Evolutionary conservation across 768 basidiomycete genomes (phyloP).

Genomic region (Podaxis pistillaris): DNA sequence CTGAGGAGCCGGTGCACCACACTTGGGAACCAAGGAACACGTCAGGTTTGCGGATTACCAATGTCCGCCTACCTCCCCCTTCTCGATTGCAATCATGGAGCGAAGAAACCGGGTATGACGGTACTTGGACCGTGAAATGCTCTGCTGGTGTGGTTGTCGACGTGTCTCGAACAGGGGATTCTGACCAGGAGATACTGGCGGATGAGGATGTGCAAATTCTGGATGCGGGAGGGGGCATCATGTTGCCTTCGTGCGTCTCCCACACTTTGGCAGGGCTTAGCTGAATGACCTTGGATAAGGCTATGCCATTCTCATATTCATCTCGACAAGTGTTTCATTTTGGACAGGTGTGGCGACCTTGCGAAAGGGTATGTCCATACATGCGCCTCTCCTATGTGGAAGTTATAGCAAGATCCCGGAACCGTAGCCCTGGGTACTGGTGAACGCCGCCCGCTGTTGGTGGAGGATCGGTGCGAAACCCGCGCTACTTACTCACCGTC

Average conservation of each 20-base stretch:
- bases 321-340: slow-evolving; percentile 68
- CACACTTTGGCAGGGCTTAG: not conserved
- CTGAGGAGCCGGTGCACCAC: not conserved
- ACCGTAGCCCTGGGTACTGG: not conserved
- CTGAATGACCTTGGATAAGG: slow-evolving; percentile 18
- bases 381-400: not conserved
- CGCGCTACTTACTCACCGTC: not conserved
- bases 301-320: slow-evolving; percentile 66
- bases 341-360: slow-evolving; percentile 52
- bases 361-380: slow-evolving; percentile 43
- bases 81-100: slow-evolving; percentile 5
- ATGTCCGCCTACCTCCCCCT: slow-evolving; percentile 17
- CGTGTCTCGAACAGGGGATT: slow-evolving; percentile 11
- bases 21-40: not conserved
- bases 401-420: not conserved
- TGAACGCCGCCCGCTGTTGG: not conserved
- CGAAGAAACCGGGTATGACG: slow-evolving; percentile 5
- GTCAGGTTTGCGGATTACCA: slow-evolving; percentile 18
- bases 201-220: slow-evolving; percentile 13
- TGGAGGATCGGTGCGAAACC: not conserved
- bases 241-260: slow-evolving; percentile 32
- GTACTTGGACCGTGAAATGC: slow-evolving; percentile 23
- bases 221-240: slow-evolving; percentile 29
- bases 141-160: slow-evolving; percentile 18
- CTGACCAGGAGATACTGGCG: slow-evolving; percentile 1